These are phyloP conservation scores for Talaromyces atroroseus DNA, from an alignment of 2,329 filamentous ascomycete species.

Conservation along the genomic window DNA sequence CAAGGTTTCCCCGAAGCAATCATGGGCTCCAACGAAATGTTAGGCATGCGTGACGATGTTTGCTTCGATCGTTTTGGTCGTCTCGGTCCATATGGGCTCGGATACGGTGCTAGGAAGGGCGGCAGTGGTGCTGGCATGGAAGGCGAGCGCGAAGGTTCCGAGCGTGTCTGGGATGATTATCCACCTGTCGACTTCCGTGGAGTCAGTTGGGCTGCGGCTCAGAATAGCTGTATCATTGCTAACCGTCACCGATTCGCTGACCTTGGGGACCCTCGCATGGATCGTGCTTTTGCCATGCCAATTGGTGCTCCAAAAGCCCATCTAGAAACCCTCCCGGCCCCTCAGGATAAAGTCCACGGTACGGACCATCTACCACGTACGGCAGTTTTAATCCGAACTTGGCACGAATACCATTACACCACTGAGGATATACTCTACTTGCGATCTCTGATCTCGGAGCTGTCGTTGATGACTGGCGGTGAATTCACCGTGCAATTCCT, in stretches of 20 bases:
- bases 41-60: constrained; percentile 74
- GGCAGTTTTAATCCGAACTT: constrained; percentile 73
- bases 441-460: constrained; percentile 72
- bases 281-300: constrained; percentile 32
- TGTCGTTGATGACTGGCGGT: constrained; percentile 69
- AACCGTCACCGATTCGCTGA: constrained; percentile 64
- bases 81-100: constrained; percentile 82
- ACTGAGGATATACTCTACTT: constrained; percentile 73
- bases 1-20: constrained; percentile 78
- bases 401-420: constrained; percentile 73
- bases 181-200: constrained; percentile 70
- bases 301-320: constrained; percentile 22
- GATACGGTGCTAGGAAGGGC: constrained; percentile 72
- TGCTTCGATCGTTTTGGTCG: constrained; percentile 92
- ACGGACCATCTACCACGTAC: constrained; percentile 49
- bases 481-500: constrained; percentile 81
- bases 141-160: constrained; percentile 74
- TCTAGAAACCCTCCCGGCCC: constrained; percentile 12
- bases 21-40: constrained; percentile 77
- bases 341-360: constrained; percentile 19
- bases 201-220: constrained; percentile 73
- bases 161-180: constrained; percentile 67
- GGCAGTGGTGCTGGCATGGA: constrained; percentile 81
- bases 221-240: constrained; percentile 64
- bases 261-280: constrained; percentile 28